A percentile compares a stretch with the other conserved stretches of the same genome.
Conservation (phyloP, 202 grass and related monocot genomes). For the Panicum hallii region DNA sequence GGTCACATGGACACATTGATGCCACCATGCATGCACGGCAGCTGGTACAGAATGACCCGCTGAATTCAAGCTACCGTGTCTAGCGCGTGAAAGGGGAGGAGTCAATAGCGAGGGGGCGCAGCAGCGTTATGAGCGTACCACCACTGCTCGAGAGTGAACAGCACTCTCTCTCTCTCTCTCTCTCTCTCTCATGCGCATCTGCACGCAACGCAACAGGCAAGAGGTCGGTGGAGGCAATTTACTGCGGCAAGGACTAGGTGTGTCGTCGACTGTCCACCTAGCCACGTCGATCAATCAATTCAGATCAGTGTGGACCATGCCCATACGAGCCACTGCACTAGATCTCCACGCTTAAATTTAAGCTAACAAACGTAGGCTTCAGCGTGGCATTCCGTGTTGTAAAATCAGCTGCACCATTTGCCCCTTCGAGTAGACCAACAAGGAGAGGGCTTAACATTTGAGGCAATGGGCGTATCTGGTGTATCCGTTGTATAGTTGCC, state of each 20-base stretch:
- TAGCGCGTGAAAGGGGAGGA: slow-evolving; percentile 15
- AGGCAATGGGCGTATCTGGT: neutral
- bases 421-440: slow-evolving; percentile 25
- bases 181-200: slow-evolving; percentile 27
- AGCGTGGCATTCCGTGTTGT: slow-evolving; percentile 1
- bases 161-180: neutral
- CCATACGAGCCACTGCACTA: neutral
- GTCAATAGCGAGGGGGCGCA: slow-evolving; percentile 22
- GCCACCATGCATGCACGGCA: slow-evolving; percentile 1
- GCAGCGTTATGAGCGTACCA: slow-evolving; percentile 5
- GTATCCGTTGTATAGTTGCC: neutral
- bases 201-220: neutral
- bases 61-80: slow-evolving; percentile 44
- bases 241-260: slow-evolving; percentile 6
- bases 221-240: slow-evolving; percentile 30
- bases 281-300: neutral
- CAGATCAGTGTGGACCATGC: slow-evolving; percentile 30
- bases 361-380: slow-evolving; percentile 28
- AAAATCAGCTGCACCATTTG: slow-evolving; percentile 18
- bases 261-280: neutral
- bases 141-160: neutral
- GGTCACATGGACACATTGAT: slow-evolving; percentile 60
- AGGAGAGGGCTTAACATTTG: neutral
- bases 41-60: slow-evolving; percentile 17
- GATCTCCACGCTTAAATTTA: slow-evolving; percentile 18